Evolutionary conservation across 2,329 filamentous ascomycete species (phyloP).

Genomic region (Nothophaeocryptopus gaeumannii): DNA sequence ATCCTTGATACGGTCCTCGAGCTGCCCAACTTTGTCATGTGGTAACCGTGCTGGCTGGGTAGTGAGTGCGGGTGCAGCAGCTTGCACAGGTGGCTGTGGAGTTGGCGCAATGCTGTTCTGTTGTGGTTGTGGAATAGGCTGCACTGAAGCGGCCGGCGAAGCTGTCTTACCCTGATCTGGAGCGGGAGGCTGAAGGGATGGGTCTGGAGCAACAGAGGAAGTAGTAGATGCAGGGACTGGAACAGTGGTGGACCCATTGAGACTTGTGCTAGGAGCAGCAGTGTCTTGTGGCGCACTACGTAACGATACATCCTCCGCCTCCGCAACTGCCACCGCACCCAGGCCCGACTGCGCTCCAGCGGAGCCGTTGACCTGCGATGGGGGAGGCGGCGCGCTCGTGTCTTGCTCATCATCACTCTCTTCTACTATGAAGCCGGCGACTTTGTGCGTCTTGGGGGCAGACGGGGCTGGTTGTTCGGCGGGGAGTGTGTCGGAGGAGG

Average conservation of each 20-base stretch:
- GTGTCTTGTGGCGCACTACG: slow-evolving; percentile 45
- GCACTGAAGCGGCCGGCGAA: slow-evolving; percentile 30
- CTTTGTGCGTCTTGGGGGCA: slow-evolving; percentile 28
- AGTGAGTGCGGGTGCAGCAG: slow-evolving; percentile 10
- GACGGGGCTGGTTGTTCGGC: slow-evolving; percentile 39
- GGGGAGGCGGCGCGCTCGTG: slow-evolving; percentile 20
- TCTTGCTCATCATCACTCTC: slow-evolving; percentile 58
- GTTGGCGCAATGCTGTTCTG: slow-evolving; percentile 18
- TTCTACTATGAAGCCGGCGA: slow-evolving; percentile 60
- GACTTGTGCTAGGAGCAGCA: slow-evolving; percentile 32
- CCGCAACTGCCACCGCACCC: slow-evolving; percentile 25
- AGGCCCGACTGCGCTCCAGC: slow-evolving; percentile 27
- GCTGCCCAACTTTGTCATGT: slow-evolving; percentile 70
- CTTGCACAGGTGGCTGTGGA: slow-evolving; percentile 10
- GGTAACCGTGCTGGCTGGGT: slow-evolving; percentile 50
- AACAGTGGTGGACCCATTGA: slow-evolving; percentile 35
- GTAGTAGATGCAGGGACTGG: slow-evolving; percentile 29
- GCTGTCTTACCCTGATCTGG: slow-evolving; percentile 26
- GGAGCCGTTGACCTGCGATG: slow-evolving; percentile 29
- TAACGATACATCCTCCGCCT: slow-evolving; percentile 57
- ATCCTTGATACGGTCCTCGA: slow-evolving; percentile 88
- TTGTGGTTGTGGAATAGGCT: slow-evolving; percentile 14
- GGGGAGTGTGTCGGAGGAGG: background rate
- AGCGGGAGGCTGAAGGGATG: slow-evolving; percentile 32
- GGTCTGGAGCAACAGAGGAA: slow-evolving; percentile 27